These are phyloP conservation scores for Paecilomyces sp. DNA, from an alignment of 2,329 filamentous ascomycete genomes.

Conservation along the genomic window DNA sequence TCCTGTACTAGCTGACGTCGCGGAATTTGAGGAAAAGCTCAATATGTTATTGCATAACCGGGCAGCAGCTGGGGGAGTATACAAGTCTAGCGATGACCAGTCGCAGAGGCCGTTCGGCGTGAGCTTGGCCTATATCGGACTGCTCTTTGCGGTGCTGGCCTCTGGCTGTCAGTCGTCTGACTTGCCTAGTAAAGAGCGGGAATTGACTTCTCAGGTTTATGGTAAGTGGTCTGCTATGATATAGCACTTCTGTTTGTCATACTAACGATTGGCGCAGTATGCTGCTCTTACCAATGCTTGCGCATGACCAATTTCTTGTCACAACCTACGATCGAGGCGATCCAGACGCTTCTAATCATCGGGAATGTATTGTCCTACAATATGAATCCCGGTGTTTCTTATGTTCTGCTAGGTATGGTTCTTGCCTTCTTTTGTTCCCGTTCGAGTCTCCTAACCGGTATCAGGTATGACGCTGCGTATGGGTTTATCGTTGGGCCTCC, in stretches of 20 bases:
- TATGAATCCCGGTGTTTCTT: conserved; percentile 59
- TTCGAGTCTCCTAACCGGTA: conserved; percentile 1
- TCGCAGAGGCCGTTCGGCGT: conserved; percentile 53
- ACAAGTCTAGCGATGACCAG: conserved; percentile 31
- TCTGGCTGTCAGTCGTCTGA: conserved; percentile 56
- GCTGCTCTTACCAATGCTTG: conserved; percentile 58
- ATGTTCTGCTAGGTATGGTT: conserved; percentile 47
- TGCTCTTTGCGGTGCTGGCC: conserved; percentile 56
- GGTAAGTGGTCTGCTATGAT: conserved; percentile 29
- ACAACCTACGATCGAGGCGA: conserved; percentile 53
- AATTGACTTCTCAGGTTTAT: conserved; percentile 58
- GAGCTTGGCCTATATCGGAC: conserved; percentile 51
- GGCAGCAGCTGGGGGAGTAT: conserved; percentile 34
- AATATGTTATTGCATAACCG: conserved; percentile 48
- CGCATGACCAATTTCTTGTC: conserved; percentile 59
- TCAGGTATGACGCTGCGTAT: conserved; percentile 53
- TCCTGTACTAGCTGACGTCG: conserved; percentile 52
- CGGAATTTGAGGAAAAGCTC: conserved; percentile 48
- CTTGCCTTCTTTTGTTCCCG: background rate
- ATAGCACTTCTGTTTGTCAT: conserved; percentile 12
- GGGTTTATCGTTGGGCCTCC: conserved; percentile 54
- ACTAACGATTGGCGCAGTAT: conserved; percentile 36
- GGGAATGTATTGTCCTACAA: conserved; percentile 57
- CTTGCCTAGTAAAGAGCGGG: conserved; percentile 51
- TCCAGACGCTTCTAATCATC: conserved; percentile 56